Evolutionary conservation across 768 basidiomycete genomes (phyloP).

Genomic region (Boletus reticulatus): DNA sequence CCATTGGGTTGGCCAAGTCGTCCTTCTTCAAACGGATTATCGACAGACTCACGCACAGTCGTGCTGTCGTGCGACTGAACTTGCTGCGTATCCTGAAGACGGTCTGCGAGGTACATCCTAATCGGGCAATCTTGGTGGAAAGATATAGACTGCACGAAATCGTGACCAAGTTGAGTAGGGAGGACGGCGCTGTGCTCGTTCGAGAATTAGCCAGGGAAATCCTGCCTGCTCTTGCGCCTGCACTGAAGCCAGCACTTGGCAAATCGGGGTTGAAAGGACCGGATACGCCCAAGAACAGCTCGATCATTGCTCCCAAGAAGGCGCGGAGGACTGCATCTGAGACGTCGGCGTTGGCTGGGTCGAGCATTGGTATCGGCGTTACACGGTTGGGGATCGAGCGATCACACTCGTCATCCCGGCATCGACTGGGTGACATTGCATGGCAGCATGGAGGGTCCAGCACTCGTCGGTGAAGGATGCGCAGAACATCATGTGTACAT

Average conservation of each 20-base stretch:
- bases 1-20: conserved; percentile 74
- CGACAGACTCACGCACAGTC: conserved; percentile 68
- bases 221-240: conserved; percentile 72
- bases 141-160: conserved; percentile 78
- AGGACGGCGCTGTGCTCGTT: conserved; percentile 90
- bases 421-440: conserved; percentile 60
- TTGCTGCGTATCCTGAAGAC: conserved; percentile 80
- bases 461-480: conserved; percentile 21
- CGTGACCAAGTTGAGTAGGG: conserved; percentile 75
- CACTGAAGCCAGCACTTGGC: conserved; percentile 50
- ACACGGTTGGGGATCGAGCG: conserved; percentile 35
- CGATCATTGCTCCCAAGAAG: conserved; percentile 58
- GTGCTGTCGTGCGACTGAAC: conserved; percentile 89
- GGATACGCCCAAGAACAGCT: conserved; percentile 37
- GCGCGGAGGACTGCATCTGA: conserved; percentile 72
- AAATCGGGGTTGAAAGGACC: conserved; percentile 31
- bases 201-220: conserved; percentile 87
- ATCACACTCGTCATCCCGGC: conserved; percentile 42
- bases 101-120: conserved; percentile 89
- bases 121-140: conserved; percentile 77
- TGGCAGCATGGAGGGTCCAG: conserved; percentile 42
- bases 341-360: conserved; percentile 40
- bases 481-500: conserved; percentile 7
- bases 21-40: conserved; percentile 87
- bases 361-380: conserved; percentile 20